These are phyloP conservation scores for Kodamaea alishanica DNA, from an alignment of 1,139 yeast genomes.

Conservation along the genomic window DNA sequence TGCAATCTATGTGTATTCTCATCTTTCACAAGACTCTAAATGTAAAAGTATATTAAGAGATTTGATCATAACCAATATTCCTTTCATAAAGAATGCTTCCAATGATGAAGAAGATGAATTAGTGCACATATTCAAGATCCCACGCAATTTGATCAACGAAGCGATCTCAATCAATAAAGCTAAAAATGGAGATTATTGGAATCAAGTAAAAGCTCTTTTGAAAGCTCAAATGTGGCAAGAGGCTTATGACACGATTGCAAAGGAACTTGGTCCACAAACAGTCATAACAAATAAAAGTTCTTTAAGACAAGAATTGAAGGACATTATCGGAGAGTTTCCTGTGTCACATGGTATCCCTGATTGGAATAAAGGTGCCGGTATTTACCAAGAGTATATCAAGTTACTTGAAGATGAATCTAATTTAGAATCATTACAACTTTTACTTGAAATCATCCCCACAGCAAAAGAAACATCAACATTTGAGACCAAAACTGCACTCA, in stretches of 20 bases:
- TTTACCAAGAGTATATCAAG: conserved; percentile 47
- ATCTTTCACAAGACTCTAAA: conserved; percentile 42
- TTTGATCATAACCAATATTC: conserved; percentile 47
- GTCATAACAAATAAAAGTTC: conserved; percentile 45
- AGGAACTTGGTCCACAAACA: conserved; percentile 65
- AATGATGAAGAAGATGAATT: conserved; percentile 32
- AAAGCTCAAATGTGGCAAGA: conserved; percentile 58
- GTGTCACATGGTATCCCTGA: conserved; percentile 38
- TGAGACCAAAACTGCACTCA: conserved; percentile 44
- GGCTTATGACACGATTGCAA: conserved; percentile 59
- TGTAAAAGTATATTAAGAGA: conserved; percentile 40
- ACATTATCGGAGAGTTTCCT: conserved; percentile 48
- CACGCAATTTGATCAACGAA: conserved; percentile 45
- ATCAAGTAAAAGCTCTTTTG: conserved; percentile 60
- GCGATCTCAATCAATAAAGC: conserved; percentile 49
- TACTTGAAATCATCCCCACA: conserved; percentile 46
- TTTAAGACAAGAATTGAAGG: conserved; percentile 21
- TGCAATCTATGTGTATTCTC: conserved; percentile 58
- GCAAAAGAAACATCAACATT: conserved; percentile 27
- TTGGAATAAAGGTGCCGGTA: conserved; percentile 63
- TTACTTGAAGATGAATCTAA: conserved; percentile 21
- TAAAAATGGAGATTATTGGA: conserved; percentile 45
- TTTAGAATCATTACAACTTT: conserved; percentile 15
- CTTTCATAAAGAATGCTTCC: conserved; percentile 28
- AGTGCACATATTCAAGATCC: conserved; percentile 39